These are phyloP conservation scores for Poa pratensis DNA, from an alignment of 176 grass and related monocot genomes.

Conservation along the genomic window DNA sequence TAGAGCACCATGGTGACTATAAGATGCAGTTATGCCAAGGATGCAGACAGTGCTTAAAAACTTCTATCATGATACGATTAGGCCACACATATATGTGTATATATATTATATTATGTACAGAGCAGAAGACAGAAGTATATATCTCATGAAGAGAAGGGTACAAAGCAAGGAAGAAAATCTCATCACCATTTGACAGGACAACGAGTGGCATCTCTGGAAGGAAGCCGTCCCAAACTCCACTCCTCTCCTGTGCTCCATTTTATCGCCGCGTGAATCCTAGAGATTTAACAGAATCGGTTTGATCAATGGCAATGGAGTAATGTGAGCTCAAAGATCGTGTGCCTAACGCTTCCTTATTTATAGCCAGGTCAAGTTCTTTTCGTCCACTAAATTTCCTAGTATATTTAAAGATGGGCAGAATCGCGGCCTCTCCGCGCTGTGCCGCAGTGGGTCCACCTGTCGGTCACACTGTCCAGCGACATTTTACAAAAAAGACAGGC, in stretches of 20 bases:
- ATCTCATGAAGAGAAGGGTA: conserved; percentile 8
- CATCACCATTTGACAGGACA: conserved; percentile 62
- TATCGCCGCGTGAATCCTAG: not conserved
- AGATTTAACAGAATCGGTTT: conserved; percentile 17
- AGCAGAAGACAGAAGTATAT: conserved; percentile 1
- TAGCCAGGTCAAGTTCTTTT: conserved; percentile 42
- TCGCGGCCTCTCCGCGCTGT: too few species aligned
- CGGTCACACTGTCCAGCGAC: too few species aligned
- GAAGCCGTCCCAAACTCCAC: conserved; percentile 63
- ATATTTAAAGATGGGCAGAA: too few species aligned
- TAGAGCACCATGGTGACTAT: not conserved
- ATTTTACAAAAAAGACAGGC: too few species aligned
- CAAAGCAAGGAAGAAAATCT: not conserved
- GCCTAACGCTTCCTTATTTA: conserved; percentile 27
- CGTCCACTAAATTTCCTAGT: conserved; percentile 60
- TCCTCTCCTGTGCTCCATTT: conserved; percentile 71
- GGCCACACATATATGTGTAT: not conserved
- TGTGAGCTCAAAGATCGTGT: conserved; percentile 16
- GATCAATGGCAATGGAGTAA: conserved; percentile 31
- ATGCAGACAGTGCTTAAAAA: conserved; percentile 11
- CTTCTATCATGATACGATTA: not conserved
- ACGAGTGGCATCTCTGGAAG: conserved; percentile 61
- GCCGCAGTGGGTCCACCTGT: too few species aligned
- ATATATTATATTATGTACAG: not conserved
- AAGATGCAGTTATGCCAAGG: conserved; percentile 17